These are phyloP conservation scores for Lindgomyces ingoldianus DNA, from an alignment of 495 filamentous ascomycete genomes.

Conservation along the genomic window DNA sequence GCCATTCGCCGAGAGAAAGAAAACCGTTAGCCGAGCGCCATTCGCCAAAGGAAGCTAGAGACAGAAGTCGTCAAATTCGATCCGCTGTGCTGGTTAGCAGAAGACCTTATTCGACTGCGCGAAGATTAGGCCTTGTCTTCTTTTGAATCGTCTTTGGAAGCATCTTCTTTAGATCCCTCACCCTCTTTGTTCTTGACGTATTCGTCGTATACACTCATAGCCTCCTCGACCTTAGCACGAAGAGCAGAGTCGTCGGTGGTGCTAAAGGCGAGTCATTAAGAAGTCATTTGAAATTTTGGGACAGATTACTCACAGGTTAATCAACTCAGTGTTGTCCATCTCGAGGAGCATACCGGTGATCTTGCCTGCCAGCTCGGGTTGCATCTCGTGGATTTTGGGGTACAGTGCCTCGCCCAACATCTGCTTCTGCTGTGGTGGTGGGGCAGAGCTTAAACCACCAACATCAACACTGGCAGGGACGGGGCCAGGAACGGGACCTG, in stretches of 20 bases:
- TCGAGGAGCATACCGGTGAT: slow-evolving; percentile 99
- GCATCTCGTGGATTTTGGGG: slow-evolving; percentile 91
- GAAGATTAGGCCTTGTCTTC: slow-evolving; percentile 36
- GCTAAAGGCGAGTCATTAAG: slow-evolving; percentile 50
- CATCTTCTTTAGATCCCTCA: slow-evolving; percentile 41
- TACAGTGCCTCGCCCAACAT: slow-evolving; percentile 95
- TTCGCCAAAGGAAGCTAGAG: slow-evolving; percentile 29
- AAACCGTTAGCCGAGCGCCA: slow-evolving; percentile 35
- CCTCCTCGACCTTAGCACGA: slow-evolving; percentile 92
- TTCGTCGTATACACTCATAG: slow-evolving; percentile 94
- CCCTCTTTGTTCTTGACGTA: slow-evolving; percentile 81
- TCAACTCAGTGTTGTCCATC: slow-evolving; percentile 94
- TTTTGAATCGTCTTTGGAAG: slow-evolving; percentile 24
- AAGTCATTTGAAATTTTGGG: too few species aligned
- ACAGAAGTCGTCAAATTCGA: background rate
- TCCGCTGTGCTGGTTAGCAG: background rate
- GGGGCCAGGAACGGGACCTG: slow-evolving; percentile 48
- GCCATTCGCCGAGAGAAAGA: slow-evolving; percentile 21
- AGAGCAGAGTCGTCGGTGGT: slow-evolving; percentile 88
- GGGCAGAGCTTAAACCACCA: slow-evolving; percentile 55
- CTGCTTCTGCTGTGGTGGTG: slow-evolving; percentile 86
- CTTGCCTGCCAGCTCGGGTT: slow-evolving; percentile 95
- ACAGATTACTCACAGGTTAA: slow-evolving; percentile 81
- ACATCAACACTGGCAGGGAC: slow-evolving; percentile 49
- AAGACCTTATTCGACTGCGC: background rate